Conservation (phyloP, 352 stramenopile genomes). For the Saprolegnia parasitica region DNA sequence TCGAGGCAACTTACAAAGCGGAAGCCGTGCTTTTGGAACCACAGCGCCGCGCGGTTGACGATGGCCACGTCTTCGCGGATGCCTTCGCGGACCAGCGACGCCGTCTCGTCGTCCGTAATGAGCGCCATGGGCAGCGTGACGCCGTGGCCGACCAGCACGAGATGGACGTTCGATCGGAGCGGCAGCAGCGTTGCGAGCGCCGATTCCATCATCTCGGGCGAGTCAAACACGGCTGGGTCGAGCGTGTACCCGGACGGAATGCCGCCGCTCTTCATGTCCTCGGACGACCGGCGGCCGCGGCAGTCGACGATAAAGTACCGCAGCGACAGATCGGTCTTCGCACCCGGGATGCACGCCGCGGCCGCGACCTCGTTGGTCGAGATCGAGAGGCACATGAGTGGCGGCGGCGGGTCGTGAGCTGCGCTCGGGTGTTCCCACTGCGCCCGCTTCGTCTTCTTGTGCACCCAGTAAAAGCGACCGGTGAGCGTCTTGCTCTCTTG, state of each 20-base stretch:
- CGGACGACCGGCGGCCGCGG: constrained; percentile 60
- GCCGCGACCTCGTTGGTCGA: constrained; percentile 60
- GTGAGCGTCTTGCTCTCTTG: constrained; percentile 25
- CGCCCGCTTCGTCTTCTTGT: constrained; percentile 6
- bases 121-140: constrained; percentile 59
- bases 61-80: constrained; percentile 59
- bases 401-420: constrained; percentile 49
- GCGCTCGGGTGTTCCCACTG: constrained; percentile 77
- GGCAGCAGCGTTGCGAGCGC: constrained; percentile 64
- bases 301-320: constrained; percentile 79
- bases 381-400: constrained; percentile 60
- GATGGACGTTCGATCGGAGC: constrained; percentile 67
- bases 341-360: not conserved
- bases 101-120: constrained; percentile 55
- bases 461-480: constrained; percentile 23
- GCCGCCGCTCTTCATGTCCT: constrained; percentile 69
- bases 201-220: constrained; percentile 64
- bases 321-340: constrained; percentile 24
- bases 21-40: constrained; percentile 80
- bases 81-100: constrained; percentile 69
- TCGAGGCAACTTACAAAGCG: constrained; percentile 76
- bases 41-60: constrained; percentile 69
- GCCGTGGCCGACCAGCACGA: constrained; percentile 70
- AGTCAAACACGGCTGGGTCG: constrained; percentile 76
- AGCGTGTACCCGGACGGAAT: constrained; percentile 74